Evolutionary conservation across 495 filamentous ascomycete genomes (phyloP), one percentile per base, ranked within the genome.

Genomic region (Xeromyces bisporus): DNA sequence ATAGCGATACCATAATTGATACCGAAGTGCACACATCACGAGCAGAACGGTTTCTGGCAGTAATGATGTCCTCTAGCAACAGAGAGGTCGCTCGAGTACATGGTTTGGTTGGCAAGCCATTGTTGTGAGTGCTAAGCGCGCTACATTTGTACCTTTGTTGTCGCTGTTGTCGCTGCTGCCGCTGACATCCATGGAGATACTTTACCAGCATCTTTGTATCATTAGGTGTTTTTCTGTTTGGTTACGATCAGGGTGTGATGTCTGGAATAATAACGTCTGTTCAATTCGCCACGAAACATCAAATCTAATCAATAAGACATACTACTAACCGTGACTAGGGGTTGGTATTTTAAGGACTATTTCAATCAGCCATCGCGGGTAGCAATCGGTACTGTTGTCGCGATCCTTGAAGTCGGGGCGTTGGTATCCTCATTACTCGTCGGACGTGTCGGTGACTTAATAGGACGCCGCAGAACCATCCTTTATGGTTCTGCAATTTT

Each of bases 171-270:
- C 9, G 6, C 11, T 33, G n/a, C 12, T 13, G 23, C 21, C 36
- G 38, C 62, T 69, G 35, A 74, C 44, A 3, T 33, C 13, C 15
- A 24, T 37, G 16, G 44, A 93, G 85, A 31, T 97, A 94, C 50
- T 96, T 97, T 50, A 93, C 91, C 18, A 93, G 80, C 51, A 80
- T 97, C 10, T 96, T 97, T 58, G 89, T 97, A 40, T 96, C 91
- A 29, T 66, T 97, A 48, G 89, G 89, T 15, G 89, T 97, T 15
- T 97, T 97, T 43, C 63, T 97, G 15, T 97, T 97, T 53, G 91
- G 89, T 33, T 97, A 97, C 69, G 89, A 97, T 49, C 89, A 97
- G 54, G 89, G 89, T 37, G 89, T 97, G 28, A 96, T 94, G 89
- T 96, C 91, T 36, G 91, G 89, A 25, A 92, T 97, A 46, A 94